Percentiles rank a stretch among this genome's conserved stretches.
These are phyloP conservation scores for Acanthamoeba lenticulata DNA, from an alignment of 208 protist species.

Conservation along the genomic window DNA sequence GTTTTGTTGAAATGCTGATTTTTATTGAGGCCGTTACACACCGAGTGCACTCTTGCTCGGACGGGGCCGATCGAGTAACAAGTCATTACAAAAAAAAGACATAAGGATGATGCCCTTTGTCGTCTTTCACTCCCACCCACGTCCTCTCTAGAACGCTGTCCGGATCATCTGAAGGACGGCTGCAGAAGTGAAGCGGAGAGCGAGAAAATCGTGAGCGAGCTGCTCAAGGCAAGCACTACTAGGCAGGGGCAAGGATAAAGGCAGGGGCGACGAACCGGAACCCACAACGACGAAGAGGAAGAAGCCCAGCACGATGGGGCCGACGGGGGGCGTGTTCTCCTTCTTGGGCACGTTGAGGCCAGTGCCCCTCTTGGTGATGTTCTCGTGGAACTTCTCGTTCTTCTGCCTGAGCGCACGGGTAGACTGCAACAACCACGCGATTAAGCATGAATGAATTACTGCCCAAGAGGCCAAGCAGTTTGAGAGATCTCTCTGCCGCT, in stretches of 20 bases:
- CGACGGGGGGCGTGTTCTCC: slow-evolving; percentile 49
- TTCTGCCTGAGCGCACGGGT: slow-evolving; percentile 26
- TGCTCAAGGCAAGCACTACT: neutral
- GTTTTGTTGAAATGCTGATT: neutral
- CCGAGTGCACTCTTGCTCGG: too few species aligned
- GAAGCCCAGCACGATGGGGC: slow-evolving; percentile 67
- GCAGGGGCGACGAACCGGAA: neutral
- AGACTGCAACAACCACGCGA: too few species aligned
- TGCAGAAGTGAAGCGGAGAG: neutral
- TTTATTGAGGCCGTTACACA: neutral
- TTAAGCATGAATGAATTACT: too few species aligned
- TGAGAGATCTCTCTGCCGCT: too few species aligned
- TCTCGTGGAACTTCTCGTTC: slow-evolving; percentile 58
- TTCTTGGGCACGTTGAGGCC: neutral
- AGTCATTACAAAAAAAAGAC: too few species aligned
- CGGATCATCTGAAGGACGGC: slow-evolving; percentile 48
- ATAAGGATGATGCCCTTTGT: neutral
- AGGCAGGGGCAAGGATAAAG: neutral
- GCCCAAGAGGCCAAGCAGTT: too few species aligned
- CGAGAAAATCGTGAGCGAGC: neutral
- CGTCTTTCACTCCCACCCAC: neutral
- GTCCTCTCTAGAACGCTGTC: slow-evolving; percentile 11
- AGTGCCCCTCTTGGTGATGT: slow-evolving; percentile 9
- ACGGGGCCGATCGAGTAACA: too few species aligned
- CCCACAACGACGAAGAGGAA: slow-evolving; percentile 68